A percentile compares a stretch with the other conserved stretches of the same genome.
Conservation (phyloP, 306 rosid species). For the Echinosophora koreensis region DNA sequence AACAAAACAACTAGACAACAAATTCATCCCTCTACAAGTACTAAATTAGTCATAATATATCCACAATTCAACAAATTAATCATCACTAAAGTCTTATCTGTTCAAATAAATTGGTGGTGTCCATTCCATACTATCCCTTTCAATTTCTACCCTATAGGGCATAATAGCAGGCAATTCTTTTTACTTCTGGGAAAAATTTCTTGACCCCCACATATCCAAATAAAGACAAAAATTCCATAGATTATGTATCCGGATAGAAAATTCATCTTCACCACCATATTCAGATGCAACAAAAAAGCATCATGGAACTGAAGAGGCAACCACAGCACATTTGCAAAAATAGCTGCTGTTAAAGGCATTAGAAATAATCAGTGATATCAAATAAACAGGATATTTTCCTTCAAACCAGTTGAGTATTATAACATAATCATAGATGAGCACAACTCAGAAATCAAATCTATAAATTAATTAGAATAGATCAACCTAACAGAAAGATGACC, state of each 20-base stretch:
- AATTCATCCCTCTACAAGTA: not conserved
- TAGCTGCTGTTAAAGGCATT: not conserved
- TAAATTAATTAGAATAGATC: conserved; percentile 9
- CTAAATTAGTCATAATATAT: not conserved
- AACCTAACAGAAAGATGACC: conserved; percentile 24
- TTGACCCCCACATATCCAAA: not conserved
- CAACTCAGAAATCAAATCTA: not conserved
- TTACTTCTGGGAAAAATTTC: not conserved
- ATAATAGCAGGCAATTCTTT: not conserved
- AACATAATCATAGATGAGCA: not conserved
- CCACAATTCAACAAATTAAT: conserved; percentile 30
- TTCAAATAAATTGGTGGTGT: no score
- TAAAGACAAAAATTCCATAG: conserved; percentile 13
- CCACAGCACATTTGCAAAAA: conserved; percentile 22
- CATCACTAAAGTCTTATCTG: not conserved
- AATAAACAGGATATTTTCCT: conserved; percentile 4
- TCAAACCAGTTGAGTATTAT: not conserved
- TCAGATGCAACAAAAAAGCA: conserved; percentile 26
- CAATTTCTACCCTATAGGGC: conserved; percentile 26
- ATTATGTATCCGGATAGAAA: not conserved
- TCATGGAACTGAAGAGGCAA: conserved; percentile 30
- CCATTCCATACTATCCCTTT: no score
- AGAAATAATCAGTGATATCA: conserved; percentile 13
- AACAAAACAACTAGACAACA: conserved; percentile 27
- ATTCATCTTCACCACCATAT: not conserved